These are phyloP conservation scores for Oemleria cerasiformis DNA, from an alignment of 306 rosid genomes.

Conservation along the genomic window DNA sequence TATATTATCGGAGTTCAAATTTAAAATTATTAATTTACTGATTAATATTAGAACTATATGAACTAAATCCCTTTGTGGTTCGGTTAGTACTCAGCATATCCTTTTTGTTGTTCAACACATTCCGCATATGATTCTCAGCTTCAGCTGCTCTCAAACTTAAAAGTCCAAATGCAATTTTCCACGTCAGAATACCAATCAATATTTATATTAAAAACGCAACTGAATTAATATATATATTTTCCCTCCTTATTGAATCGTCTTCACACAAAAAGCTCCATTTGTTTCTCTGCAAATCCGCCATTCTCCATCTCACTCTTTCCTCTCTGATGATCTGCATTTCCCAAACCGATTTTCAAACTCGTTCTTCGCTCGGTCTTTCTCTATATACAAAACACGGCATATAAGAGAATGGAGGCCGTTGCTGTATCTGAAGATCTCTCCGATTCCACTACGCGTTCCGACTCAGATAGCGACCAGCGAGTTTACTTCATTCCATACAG, in stretches of 20 bases:
- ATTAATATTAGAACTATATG: too few relatives aligned
- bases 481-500: conserved; percentile 94
- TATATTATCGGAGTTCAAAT: too few relatives aligned
- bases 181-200: too few relatives aligned
- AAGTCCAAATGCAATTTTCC: too few relatives aligned
- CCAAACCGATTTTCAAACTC: conserved; percentile 27
- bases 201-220: neutral
- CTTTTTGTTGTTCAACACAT: too few relatives aligned
- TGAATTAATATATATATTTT: conserved; percentile 23
- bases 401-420: conserved; percentile 21
- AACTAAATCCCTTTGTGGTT: too few relatives aligned
- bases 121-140: too few relatives aligned
- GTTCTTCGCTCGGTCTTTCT: conserved; percentile 17
- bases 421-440: conserved; percentile 58
- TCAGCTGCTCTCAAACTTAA: too few relatives aligned
- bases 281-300: conserved; percentile 68
- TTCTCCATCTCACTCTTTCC: conserved; percentile 26
- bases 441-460: conserved; percentile 43
- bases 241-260: conserved; percentile 48
- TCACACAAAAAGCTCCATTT: conserved; percentile 49
- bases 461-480: conserved; percentile 60
- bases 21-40: too few relatives aligned
- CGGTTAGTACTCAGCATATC: too few relatives aligned
- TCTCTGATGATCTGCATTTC: conserved; percentile 43
- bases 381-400: neutral